phyloP scores from a whole-genome alignment of 192 early-diverging fungal genomes.

The Rhizoclosmatium globosum region DNA sequence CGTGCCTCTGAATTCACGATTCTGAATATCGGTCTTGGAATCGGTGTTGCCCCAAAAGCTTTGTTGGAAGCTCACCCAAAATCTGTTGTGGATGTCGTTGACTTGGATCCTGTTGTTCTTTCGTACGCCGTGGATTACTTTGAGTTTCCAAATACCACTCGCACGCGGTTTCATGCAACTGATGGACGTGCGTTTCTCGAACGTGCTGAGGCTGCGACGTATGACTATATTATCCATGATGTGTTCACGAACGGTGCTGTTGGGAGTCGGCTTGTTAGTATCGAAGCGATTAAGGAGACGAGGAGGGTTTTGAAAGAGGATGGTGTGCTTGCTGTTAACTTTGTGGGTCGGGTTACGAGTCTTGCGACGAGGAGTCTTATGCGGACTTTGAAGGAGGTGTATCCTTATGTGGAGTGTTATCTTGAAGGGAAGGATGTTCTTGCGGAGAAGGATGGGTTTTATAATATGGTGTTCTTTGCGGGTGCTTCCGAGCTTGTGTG shows the following conservation, averaged over 20 bases:
- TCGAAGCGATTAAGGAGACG: slow-evolving; percentile 72
- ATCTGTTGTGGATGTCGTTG: slow-evolving; percentile 76
- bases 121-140: slow-evolving; percentile 76
- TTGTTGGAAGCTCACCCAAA: slow-evolving; percentile 64
- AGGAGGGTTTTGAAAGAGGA: slow-evolving; percentile 72
- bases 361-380: slow-evolving; percentile 66
- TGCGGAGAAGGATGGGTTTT: slow-evolving; percentile 43
- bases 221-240: slow-evolving; percentile 91
- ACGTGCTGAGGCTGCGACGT: slow-evolving; percentile 53
- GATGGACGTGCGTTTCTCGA: slow-evolving; percentile 84
- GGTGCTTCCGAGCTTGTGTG: slow-evolving; percentile 57
- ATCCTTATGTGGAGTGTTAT: slow-evolving; percentile 72
- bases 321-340: slow-evolving; percentile 83
- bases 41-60: slow-evolving; percentile 77
- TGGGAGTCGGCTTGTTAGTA: slow-evolving; percentile 74
- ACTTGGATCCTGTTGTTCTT: slow-evolving; percentile 83
- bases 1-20: not conserved
- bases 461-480: slow-evolving; percentile 79
- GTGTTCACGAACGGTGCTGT: slow-evolving; percentile 93
- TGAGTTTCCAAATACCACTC: slow-evolving; percentile 55
- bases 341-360: slow-evolving; percentile 72
- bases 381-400: slow-evolving; percentile 50
- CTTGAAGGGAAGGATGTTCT: slow-evolving; percentile 60
- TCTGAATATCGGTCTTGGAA: slow-evolving; percentile 73
- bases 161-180: slow-evolving; percentile 60